Evolutionary conservation across 768 basidiomycete species (phyloP), one percentile per base, ranked within the genome.

Genomic region (Calocybe indica): DNA sequence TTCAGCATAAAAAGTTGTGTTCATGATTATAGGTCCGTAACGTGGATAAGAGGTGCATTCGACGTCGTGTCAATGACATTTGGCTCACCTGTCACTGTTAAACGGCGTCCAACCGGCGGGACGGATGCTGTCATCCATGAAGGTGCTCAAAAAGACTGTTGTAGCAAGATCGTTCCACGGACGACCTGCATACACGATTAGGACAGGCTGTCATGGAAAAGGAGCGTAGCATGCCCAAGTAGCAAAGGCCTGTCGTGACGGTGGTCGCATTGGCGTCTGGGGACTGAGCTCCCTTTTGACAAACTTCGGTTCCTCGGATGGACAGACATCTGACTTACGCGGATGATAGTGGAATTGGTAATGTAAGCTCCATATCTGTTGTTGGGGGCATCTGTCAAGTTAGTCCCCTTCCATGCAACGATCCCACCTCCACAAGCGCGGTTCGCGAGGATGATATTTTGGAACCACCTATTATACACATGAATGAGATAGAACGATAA

Each of bases 381-480:
- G 1, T 65, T 67, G 6, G 69, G 76, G 11, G 73, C 73, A 53
- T 75, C 71, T 0, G 74, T 74, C 35, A 74, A 62, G 56, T 80
- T 77, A 3, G 72, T 75, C 3, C 83, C 82, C 46, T 73, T 74
- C 83, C 83, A 85, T 0, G 83, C 83, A 7, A 74, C 74, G 11
- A 85, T 70, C 0, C 80, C 82, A 2, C 83, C 84, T 0, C 82
- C 83, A 47, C 80, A 83, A 0, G 70, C 82, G 13, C 83, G 74
- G 46, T 78, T 82, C 3, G 83, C 82, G 1, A 86, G 65, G 13
- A 72, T 73, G 10, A 75, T 62, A 13, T 74, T 75, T 53, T 83
- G 74, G 54, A 84, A 83, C 76, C 76, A 83, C 2, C 81, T 81
- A 35, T 7, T 14, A 41, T 7, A 38, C n/a, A 30, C 15, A 13